Conservation (phyloP, 352 stramenopile species). For the Phytopythium aichiense region DNA sequence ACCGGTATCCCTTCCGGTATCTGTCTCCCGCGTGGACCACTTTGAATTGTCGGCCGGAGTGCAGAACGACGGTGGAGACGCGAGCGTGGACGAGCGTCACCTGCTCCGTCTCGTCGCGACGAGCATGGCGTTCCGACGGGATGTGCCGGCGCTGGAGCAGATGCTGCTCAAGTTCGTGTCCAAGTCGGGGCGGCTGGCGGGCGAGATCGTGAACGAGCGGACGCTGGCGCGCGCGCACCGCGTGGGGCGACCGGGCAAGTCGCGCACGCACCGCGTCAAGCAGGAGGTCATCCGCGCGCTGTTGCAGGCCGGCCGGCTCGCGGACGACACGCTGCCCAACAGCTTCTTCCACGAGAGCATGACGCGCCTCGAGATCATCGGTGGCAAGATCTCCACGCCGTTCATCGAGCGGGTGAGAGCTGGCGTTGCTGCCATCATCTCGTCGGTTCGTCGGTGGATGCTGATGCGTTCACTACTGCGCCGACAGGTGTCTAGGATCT, state of each 20-base stretch:
- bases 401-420: conserved; percentile 60
- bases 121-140: conserved; percentile 84
- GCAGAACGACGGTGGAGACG: too few relatives aligned
- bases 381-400: conserved; percentile 76
- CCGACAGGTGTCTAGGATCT: conserved; percentile 63
- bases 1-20: too few relatives aligned
- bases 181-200: conserved; percentile 67
- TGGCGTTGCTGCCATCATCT: not conserved
- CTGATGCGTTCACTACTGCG: not conserved
- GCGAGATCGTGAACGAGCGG: conserved; percentile 65
- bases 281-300: conserved; percentile 83
- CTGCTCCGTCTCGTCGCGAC: not conserved
- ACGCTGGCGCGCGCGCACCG: conserved; percentile 64
- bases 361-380: conserved; percentile 82
- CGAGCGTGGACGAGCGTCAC: too few relatives aligned
- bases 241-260: conserved; percentile 71
- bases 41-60: too few relatives aligned
- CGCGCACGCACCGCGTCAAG: conserved; percentile 81
- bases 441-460: not conserved
- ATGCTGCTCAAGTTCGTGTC: conserved; percentile 88
- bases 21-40: too few relatives aligned
- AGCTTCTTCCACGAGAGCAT: conserved; percentile 86
- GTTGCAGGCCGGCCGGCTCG: conserved; percentile 62
- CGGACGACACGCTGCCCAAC: conserved; percentile 78
- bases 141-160: conserved; percentile 77